These are phyloP conservation scores for Gonapodya prolifera DNA, from an alignment of 192 early-diverging fungal genomes.

Conservation along the genomic window DNA sequence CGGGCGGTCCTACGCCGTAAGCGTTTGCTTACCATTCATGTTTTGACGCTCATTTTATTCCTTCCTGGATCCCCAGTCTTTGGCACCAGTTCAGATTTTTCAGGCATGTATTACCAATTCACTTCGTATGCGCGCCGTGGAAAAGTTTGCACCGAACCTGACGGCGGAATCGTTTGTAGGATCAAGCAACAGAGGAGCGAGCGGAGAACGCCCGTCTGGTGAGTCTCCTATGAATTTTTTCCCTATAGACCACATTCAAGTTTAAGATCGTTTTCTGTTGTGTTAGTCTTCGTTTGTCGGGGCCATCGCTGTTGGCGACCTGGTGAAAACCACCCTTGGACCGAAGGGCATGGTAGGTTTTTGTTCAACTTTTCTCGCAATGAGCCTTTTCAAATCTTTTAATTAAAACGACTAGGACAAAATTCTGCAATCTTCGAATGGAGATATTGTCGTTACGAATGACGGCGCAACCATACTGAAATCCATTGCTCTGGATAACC, in stretches of 20 bases:
- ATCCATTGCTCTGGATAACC: conserved; percentile 92
- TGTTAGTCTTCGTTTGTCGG: conserved; percentile 84
- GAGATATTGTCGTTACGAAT: conserved; percentile 88
- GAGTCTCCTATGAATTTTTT: conserved; percentile 12
- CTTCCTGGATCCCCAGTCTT: not conserved
- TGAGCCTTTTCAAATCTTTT: conserved; percentile 1
- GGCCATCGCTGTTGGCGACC: conserved; percentile 96
- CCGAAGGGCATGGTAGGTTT: conserved; percentile 89
- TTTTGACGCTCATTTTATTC: not conserved
- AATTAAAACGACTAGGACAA: conserved; percentile 58
- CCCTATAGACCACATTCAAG: not conserved
- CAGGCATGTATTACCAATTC: not conserved
- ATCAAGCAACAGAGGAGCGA: conserved; percentile 88
- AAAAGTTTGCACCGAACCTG: not conserved
- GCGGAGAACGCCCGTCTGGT: conserved; percentile 97
- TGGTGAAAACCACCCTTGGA: conserved; percentile 93
- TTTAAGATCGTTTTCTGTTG: not conserved
- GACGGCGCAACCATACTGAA: conserved; percentile 99
- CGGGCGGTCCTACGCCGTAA: too few species aligned
- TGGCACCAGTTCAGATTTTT: conserved; percentile 83
- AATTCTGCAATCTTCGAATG: conserved; percentile 85
- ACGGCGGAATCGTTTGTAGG: conserved; percentile 25
- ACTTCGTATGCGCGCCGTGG: not conserved
- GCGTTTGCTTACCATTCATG: too few species aligned
- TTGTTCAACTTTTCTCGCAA: not conserved